Evolutionary conservation across 805 yeast species (phyloP), one percentile per base, ranked within the genome.

Genomic region (Starmerella asiatica): DNA sequence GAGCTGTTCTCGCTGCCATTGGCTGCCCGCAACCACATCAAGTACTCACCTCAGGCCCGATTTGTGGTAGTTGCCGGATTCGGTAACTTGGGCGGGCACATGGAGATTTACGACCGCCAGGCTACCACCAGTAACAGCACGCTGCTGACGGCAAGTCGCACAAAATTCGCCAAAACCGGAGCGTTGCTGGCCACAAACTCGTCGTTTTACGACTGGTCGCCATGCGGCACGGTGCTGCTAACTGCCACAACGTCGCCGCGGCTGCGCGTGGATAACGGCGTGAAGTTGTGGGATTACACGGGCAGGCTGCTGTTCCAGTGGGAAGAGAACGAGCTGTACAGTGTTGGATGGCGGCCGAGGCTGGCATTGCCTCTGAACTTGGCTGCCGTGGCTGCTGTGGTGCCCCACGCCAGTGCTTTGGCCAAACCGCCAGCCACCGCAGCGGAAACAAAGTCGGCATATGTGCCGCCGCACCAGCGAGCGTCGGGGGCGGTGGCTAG

Each of bases 241-340:
- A 88, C 97, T 14, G 97, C 98, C 16, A 93, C 97, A 4, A 91
- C 97, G 0, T 76, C 95, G 17, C 99, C 99, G 48, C 73, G 99
- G 53, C 71, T 91, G 52, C 76, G 98, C 56, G 99, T 91, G 31
- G 99, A 93, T 62, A 91, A 91, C 59, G 88, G 96, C 44, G 76
- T 79, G 52, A 82, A 83, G 61, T 69, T 91, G 53, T 91, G 97
- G 95, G 93, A 91, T 60, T 84, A 76, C 40, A 68, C 76, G 44
- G 98, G 98, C 36, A 72, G 76, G 50, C 70, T 91, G 48, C 69
- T 83, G 39, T 93, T 71, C 61, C 69, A 72, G 51, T 75, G 75
- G 54, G 94, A 85, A 49, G 84, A 76, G 60, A 72, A 69, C 39
- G 98, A 91, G 65, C 73, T 91, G 46, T 72, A 73, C 54, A 63